Base-by-base conservation (phyloP, 176 grass and related monocot species). In the Coix lacrymajobi region DNA sequence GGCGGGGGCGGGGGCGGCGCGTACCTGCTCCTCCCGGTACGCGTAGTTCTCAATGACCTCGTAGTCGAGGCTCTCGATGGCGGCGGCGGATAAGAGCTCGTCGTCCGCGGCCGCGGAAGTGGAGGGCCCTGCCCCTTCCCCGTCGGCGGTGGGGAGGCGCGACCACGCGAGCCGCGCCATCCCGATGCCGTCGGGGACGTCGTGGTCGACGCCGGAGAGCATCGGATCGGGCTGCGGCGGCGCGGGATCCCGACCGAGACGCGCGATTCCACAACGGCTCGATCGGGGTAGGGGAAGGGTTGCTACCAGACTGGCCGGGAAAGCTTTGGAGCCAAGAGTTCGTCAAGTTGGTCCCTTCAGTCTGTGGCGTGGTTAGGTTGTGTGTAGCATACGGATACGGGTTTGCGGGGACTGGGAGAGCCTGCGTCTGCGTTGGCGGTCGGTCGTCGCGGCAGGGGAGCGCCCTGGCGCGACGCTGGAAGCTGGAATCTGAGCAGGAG, bases 31-130 rank as follows among this genome's bases (percentile, higher is more conserved):
- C 88, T 98, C 96, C 85, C 96, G 85, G 87, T 98, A 98, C n/a
- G 96, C 96, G 81, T 88, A 93, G 83, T 98, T 98, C 89, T 98
- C 96, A 83, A 98, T 88, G 71, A 98, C 89, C 91, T 98, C 96
- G 72, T 98, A 98, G 84, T 98, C 96, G 73, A 98, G 89, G 93
- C 96, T 98, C 88, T 98, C 96, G 43, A 91, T 87, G 39, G 73
- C 76, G 7, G 62, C 67, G 25, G 56, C 80, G n/a, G 78, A 75
- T 73, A 87, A 87, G 62, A 90, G 62, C 31, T 81, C 68, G 12
- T 66, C 85, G 73, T 25, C 73, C 54, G 39, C 40, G 1, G 69
- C 12, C 3, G 33, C 69, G 37, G 82, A 58, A 26, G 51, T 28
- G 19, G 86, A 52, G 15, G 83, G 65, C 1, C 71, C 36, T 11